phyloP scores from a whole-genome alignment of 257 asterid species.

The Jacaranda copaia region DNA sequence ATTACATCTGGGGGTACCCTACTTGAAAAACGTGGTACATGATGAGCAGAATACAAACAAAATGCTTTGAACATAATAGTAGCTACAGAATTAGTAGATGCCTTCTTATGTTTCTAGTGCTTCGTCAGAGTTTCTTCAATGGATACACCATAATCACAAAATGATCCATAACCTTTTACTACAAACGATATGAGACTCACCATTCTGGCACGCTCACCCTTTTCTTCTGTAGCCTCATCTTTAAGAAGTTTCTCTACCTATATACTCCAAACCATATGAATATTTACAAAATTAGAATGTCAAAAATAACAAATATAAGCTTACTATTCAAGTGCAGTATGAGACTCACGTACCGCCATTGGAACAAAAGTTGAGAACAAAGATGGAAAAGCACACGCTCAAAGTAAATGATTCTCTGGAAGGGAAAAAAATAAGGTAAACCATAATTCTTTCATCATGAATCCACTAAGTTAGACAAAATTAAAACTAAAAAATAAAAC shows the following conservation, averaged over 20 bases:
- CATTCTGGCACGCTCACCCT: constrained; percentile 98
- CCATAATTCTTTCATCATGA: neutral
- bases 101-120: neutral
- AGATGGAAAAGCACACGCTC: constrained; percentile 22
- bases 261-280: constrained; percentile 12
- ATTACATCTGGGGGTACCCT: neutral
- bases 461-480: neutral
- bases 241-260: constrained; percentile 73
- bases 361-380: constrained; percentile 26
- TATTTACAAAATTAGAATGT: neutral
- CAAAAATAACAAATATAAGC: neutral
- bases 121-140: too few relatives aligned
- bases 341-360: constrained; percentile 46
- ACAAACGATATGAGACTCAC: constrained; percentile 47
- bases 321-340: constrained; percentile 20
- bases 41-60: constrained; percentile 2
- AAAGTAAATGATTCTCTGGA: constrained; percentile 28
- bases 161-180: neutral
- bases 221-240: constrained; percentile 95
- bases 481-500: neutral
- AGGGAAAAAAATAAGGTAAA: neutral
- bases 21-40: neutral
- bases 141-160: neutral
- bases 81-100: neutral
- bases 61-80: neutral